A percentile compares a stretch with the other conserved stretches of the same genome.
Conservation (phyloP, 2,329 filamentous ascomycete species). For the Coleophoma cylindrospora region DNA sequence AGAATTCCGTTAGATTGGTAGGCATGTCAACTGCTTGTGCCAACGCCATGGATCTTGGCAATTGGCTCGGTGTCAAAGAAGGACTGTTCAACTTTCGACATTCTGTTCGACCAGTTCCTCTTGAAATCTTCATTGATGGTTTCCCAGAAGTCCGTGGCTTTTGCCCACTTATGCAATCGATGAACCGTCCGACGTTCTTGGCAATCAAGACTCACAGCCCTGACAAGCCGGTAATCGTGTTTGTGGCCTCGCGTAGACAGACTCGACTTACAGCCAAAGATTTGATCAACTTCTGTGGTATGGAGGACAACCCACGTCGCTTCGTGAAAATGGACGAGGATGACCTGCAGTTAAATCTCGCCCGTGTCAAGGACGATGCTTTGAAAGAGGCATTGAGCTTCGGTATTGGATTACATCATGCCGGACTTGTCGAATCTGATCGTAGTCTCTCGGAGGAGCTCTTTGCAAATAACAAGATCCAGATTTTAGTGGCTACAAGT, state of each 20-base stretch:
- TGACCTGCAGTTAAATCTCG: slow-evolving; percentile 81
- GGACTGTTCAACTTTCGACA: slow-evolving; percentile 96
- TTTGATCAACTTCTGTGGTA: slow-evolving; percentile 93
- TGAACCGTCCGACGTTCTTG: slow-evolving; percentile 95
- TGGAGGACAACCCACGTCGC: slow-evolving; percentile 94
- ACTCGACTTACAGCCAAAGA: slow-evolving; percentile 94
- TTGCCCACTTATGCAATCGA: slow-evolving; percentile 96
- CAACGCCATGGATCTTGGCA: slow-evolving; percentile 88
- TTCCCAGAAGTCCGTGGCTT: slow-evolving; percentile 95
- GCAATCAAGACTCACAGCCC: slow-evolving; percentile 96
- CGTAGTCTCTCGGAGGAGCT: slow-evolving; percentile 88
- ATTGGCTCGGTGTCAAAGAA: slow-evolving; percentile 96
- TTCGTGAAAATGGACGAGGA: slow-evolving; percentile 95
- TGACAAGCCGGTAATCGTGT: slow-evolving; percentile 95
- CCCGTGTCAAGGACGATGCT: slow-evolving; percentile 87
- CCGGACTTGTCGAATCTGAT: slow-evolving; percentile 92
- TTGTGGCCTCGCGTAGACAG: slow-evolving; percentile 91
- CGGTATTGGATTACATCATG: slow-evolving; percentile 94
- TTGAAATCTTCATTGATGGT: slow-evolving; percentile 96
- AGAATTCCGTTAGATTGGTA: slow-evolving; percentile 80
- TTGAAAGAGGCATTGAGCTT: slow-evolving; percentile 93
- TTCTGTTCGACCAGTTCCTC: slow-evolving; percentile 89
- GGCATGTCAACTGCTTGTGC: slow-evolving; percentile 99
- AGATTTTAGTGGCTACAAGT: slow-evolving; percentile 91
- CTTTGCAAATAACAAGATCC: slow-evolving; percentile 96